A percentile compares a stretch with the other conserved stretches of the same genome.
These are phyloP conservation scores for Sporothrix variecibatus DNA, from an alignment of 2,329 filamentous ascomycete genomes.

Conservation along the genomic window DNA sequence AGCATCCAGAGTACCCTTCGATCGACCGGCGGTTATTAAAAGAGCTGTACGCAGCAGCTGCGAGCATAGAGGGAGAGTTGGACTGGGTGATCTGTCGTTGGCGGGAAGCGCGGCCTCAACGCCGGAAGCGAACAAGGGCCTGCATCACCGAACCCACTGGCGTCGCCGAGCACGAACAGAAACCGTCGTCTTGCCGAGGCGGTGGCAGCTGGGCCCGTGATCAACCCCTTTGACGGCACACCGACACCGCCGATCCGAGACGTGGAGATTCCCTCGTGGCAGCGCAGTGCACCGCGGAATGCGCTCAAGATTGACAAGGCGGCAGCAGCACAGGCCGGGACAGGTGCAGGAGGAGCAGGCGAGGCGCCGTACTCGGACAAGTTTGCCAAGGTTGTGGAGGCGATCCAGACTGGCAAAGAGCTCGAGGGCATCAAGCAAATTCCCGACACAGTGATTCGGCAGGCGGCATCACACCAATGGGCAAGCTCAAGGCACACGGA, in stretches of 20 bases:
- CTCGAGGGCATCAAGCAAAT: slow-evolving; percentile 88
- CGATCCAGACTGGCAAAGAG: slow-evolving; percentile 78
- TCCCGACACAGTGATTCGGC: slow-evolving; percentile 73
- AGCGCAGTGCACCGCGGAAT: slow-evolving; percentile 51
- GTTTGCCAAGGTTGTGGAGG: slow-evolving; percentile 82
- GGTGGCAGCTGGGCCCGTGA: slow-evolving; percentile 20
- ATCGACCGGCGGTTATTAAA: slow-evolving; percentile 31
- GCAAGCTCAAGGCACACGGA: slow-evolving; percentile 50
- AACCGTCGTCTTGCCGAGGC: slow-evolving; percentile 28
- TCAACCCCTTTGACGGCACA: slow-evolving; percentile 29
- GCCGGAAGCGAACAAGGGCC: neutral
- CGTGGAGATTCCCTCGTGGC: slow-evolving; percentile 42
- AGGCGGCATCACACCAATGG: slow-evolving; percentile 57
- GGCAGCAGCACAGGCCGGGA: slow-evolving; percentile 17
- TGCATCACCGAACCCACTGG: neutral
- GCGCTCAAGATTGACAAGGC: slow-evolving; percentile 48
- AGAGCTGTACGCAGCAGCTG: slow-evolving; percentile 36
- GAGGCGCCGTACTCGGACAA: slow-evolving; percentile 73
- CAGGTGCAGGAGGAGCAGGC: slow-evolving; percentile 30
- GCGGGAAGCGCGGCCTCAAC: neutral
- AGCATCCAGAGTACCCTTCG: slow-evolving; percentile 27
- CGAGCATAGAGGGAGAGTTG: neutral
- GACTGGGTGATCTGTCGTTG: neutral
- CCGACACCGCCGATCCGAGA: slow-evolving; percentile 24
- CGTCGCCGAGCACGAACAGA: neutral